Evolutionary conservation across 768 basidiomycete genomes (phyloP).

Genomic region (Daedaleopsis nitida): DNA sequence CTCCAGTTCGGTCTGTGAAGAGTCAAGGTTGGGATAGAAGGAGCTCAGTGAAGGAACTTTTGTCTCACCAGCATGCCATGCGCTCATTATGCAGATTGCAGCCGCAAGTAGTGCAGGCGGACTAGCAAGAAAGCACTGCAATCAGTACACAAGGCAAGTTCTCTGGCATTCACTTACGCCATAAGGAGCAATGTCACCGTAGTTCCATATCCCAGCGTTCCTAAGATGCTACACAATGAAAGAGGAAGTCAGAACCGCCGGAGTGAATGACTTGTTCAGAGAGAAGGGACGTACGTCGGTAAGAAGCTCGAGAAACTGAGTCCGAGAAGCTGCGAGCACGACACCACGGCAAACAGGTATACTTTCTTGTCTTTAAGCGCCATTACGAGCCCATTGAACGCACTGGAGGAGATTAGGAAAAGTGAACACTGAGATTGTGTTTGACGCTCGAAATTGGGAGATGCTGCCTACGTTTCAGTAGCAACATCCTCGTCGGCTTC

Average conservation of each 20-base stretch:
- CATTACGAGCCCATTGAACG: constrained; percentile 51
- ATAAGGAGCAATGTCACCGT: constrained; percentile 60
- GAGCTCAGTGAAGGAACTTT: background rate
- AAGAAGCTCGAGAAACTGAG: constrained; percentile 65
- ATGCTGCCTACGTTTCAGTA: constrained; percentile 49
- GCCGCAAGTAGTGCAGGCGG: constrained; percentile 64
- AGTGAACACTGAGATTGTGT: background rate
- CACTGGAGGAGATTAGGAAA: constrained; percentile 32
- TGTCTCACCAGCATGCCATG: constrained; percentile 52
- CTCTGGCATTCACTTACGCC: constrained; percentile 44
- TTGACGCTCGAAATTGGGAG: background rate
- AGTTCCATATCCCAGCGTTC: constrained; percentile 61
- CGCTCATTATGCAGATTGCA: constrained; percentile 51
- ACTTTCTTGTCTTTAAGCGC: constrained; percentile 60
- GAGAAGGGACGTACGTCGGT: constrained; percentile 39
- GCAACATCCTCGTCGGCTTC: constrained; percentile 63
- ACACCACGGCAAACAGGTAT: constrained; percentile 54
- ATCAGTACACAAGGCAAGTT: background rate
- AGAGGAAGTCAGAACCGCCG: background rate
- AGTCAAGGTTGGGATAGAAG: background rate
- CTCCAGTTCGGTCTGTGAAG: constrained; percentile 61
- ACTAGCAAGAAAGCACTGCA: constrained; percentile 29
- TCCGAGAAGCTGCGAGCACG: constrained; percentile 51
- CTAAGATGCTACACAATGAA: constrained; percentile 43
- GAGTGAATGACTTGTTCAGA: too few species aligned